These are phyloP conservation scores for Parachlorella kessleri DNA, from an alignment of 139 green algal genomes.

Conservation along the genomic window DNA sequence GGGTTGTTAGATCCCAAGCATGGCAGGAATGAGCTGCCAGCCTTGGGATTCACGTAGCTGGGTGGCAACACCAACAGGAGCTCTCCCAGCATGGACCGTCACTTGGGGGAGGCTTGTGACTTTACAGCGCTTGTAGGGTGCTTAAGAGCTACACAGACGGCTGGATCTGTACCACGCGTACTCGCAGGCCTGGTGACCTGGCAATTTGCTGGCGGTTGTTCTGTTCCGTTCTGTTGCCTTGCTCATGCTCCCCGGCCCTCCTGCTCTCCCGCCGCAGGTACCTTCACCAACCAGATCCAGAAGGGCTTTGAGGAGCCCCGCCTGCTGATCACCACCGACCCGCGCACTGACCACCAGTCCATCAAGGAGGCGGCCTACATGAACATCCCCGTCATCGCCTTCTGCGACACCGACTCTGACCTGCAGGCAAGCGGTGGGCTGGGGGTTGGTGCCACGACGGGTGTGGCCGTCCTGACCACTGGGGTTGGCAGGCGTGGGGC, in stretches of 20 bases:
- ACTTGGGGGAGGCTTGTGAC: no score
- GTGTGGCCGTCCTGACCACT: background rate
- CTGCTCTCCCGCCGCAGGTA: slow-evolving; percentile 51
- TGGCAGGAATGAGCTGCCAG: no score
- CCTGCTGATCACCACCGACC: slow-evolving; percentile 96
- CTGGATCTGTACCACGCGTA: no score
- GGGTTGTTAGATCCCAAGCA: no score
- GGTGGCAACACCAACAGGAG: no score
- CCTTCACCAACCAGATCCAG: slow-evolving; percentile 99
- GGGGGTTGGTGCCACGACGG: background rate
- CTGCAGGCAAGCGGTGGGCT: slow-evolving; percentile 9
- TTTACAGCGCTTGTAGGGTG: no score
- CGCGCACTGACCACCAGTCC: slow-evolving; percentile 94
- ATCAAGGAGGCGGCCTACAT: slow-evolving; percentile 97
- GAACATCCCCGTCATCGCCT: slow-evolving; percentile 99
- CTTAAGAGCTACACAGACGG: no score
- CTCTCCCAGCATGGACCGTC: no score
- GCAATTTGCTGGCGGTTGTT: no score
- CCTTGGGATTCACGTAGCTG: no score
- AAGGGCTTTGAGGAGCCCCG: slow-evolving; percentile 97
- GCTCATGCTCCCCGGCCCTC: background rate
- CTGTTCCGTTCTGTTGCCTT: no score
- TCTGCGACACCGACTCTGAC: slow-evolving; percentile 98
- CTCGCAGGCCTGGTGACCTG: no score
- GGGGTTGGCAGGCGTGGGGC: background rate